These are phyloP conservation scores for Athelia sp. DNA, from an alignment of 1,284 basidiomycete species.

Conservation along the genomic window DNA sequence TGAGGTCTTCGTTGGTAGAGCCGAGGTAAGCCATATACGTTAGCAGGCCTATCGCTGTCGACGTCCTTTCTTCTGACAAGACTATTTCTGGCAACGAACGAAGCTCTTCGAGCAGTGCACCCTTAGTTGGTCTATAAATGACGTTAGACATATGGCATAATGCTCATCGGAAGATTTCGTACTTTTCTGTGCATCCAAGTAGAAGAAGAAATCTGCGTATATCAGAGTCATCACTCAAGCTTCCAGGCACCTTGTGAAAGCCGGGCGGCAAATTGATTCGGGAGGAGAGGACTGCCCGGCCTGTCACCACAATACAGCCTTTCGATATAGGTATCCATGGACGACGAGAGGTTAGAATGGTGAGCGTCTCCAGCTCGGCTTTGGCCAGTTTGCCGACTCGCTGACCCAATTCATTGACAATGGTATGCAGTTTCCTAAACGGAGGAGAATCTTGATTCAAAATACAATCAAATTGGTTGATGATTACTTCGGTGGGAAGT, in stretches of 20 bases:
- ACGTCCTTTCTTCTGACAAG: no score
- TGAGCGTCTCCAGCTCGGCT: slow-evolving; percentile 15
- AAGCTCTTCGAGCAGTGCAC: slow-evolving; percentile 23
- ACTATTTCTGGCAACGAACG: no score
- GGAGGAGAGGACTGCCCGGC: slow-evolving; percentile 23
- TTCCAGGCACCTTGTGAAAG: slow-evolving; percentile 20
- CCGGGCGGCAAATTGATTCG: slow-evolving; percentile 12
- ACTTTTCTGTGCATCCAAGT: slow-evolving; percentile 34
- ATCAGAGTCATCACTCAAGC: slow-evolving; percentile 5
- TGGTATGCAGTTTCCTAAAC: slow-evolving; percentile 7
- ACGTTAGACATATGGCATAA: background rate
- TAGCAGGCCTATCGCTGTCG: no score
- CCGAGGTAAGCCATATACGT: no score
- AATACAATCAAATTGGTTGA: slow-evolving; percentile 23
- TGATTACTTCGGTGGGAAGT: slow-evolving; percentile 19
- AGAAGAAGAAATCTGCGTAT: slow-evolving; percentile 20
- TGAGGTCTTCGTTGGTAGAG: slow-evolving; percentile 13
- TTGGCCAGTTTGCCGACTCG: slow-evolving; percentile 15
- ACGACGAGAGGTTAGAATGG: slow-evolving; percentile 10
- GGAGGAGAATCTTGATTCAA: slow-evolving; percentile 5
- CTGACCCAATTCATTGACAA: slow-evolving; percentile 25
- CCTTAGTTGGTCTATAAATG: slow-evolving; percentile 23
- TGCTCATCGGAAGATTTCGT: slow-evolving; percentile 4
- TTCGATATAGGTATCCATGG: slow-evolving; percentile 30
- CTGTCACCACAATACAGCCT: slow-evolving; percentile 14